Conservation (phyloP, 78 protist species). For the Ministeria vibrans region DNA sequence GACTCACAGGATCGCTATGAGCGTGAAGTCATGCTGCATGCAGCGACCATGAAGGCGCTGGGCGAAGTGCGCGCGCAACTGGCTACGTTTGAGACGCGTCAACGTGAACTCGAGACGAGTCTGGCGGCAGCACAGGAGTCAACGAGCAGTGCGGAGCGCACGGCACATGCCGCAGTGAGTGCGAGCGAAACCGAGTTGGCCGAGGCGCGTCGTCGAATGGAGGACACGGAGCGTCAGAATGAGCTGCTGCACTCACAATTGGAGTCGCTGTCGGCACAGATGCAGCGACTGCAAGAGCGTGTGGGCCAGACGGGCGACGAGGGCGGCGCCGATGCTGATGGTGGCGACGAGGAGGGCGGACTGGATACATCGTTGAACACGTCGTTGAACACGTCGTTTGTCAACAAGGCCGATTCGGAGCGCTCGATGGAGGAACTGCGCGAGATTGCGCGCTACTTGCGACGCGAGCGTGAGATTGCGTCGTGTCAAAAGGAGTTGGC, state of each 20-base stretch:
- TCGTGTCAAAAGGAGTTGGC: background rate
- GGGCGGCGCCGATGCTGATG: too few species aligned
- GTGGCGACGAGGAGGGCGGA: too few species aligned
- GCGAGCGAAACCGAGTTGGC: too few species aligned
- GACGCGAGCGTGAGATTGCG: background rate
- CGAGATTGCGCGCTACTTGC: constrained; percentile 6
- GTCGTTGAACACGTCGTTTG: too few species aligned
- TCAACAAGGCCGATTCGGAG: too few species aligned
- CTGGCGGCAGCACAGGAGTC: background rate
- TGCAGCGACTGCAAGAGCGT: background rate
- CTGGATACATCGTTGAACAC: too few species aligned
- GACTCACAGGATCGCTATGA: background rate
- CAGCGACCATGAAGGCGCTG: background rate
- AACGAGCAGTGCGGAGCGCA: too few species aligned
- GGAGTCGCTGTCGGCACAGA: background rate
- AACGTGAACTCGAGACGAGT: background rate
- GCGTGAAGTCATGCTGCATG: constrained; percentile 5
- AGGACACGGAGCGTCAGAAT: background rate
- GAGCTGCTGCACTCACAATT: constrained; percentile 3
- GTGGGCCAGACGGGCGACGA: background rate
- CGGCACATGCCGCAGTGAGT: too few species aligned
- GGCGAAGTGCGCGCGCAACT: background rate
- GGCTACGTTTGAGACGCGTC: background rate
- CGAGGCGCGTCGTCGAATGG: too few species aligned
- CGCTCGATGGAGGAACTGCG: constrained; percentile 4